Conservation (phyloP, 2,329 filamentous ascomycete species). For the Apiospora phragmitis region DNA sequence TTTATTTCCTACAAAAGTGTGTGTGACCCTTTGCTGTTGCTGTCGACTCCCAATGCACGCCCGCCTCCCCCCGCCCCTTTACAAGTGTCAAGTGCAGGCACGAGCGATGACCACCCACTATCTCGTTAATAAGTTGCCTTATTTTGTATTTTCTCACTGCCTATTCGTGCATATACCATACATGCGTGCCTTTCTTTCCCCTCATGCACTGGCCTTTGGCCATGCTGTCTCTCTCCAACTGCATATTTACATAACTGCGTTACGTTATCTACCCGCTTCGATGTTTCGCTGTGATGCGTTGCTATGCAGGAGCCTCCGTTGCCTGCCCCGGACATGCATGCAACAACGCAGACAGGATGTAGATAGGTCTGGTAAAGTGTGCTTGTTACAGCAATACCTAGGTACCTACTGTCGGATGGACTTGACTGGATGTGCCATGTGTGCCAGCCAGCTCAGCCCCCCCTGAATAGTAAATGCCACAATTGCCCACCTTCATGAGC, state of each 20-base stretch:
- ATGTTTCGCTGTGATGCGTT: background rate
- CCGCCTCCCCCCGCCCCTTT: background rate
- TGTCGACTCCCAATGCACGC: background rate
- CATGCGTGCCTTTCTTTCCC: background rate
- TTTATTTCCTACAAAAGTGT: background rate
- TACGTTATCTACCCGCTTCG: background rate
- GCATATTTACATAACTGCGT: background rate
- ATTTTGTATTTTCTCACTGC: background rate
- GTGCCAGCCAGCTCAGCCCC: background rate
- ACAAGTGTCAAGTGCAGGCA: background rate
- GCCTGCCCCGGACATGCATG: background rate
- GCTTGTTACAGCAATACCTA: background rate
- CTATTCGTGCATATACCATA: background rate
- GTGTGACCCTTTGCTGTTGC: background rate
- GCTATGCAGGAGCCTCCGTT: background rate
- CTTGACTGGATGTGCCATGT: background rate
- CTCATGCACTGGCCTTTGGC: background rate
- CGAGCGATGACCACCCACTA: background rate
- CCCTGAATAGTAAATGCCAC: background rate
- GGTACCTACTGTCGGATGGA: background rate
- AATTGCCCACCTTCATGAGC: background rate
- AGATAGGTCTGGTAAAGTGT: background rate
- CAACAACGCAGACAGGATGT: background rate
- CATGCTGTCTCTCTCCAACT: background rate
- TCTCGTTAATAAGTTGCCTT: background rate